These are phyloP conservation scores for Xylariaceae sp. DNA, from an alignment of 2,329 filamentous ascomycete genomes.

Conservation along the genomic window DNA sequence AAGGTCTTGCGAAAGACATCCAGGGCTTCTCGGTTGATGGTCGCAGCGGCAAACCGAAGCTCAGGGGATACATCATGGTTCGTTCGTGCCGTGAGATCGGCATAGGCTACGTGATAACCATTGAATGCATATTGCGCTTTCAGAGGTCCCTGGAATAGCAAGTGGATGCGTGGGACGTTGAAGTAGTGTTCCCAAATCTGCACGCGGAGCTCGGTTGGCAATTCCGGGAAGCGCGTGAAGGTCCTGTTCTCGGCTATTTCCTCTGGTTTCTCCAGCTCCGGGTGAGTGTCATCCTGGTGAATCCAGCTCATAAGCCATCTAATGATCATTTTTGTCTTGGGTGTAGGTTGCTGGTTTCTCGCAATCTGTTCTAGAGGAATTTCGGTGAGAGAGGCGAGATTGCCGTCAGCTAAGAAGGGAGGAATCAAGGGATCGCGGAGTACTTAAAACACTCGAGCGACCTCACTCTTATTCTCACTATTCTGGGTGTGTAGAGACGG, in stretches of 20 bases:
- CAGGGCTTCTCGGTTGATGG: constrained; percentile 14
- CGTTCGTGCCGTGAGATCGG: constrained; percentile 14
- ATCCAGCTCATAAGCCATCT: constrained; percentile 8
- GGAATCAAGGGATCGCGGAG: too few species aligned
- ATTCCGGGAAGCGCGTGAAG: constrained; percentile 11
- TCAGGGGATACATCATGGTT: constrained; percentile 8
- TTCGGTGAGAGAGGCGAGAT: too few species aligned
- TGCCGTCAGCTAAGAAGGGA: too few species aligned
- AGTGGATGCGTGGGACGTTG: constrained; percentile 16
- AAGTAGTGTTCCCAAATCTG: constrained; percentile 19
- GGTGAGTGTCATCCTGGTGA: background rate
- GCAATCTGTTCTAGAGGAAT: too few species aligned
- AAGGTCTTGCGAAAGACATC: constrained; percentile 11
- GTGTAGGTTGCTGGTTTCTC: background rate
- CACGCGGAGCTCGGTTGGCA: constrained; percentile 18
- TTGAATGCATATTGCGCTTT: background rate
- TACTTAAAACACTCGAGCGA: too few species aligned
- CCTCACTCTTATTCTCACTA: too few species aligned
- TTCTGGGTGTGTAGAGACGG: too few species aligned
- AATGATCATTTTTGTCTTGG: constrained; percentile 6
- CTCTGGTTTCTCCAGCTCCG: background rate
- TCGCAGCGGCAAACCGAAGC: constrained; percentile 12
- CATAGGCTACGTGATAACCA: constrained; percentile 8
- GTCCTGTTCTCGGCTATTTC: background rate
- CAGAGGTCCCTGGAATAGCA: constrained; percentile 11